These are phyloP conservation scores for Otatea glauca DNA, from an alignment of 176 grass and related monocot genomes.

Conservation along the genomic window DNA sequence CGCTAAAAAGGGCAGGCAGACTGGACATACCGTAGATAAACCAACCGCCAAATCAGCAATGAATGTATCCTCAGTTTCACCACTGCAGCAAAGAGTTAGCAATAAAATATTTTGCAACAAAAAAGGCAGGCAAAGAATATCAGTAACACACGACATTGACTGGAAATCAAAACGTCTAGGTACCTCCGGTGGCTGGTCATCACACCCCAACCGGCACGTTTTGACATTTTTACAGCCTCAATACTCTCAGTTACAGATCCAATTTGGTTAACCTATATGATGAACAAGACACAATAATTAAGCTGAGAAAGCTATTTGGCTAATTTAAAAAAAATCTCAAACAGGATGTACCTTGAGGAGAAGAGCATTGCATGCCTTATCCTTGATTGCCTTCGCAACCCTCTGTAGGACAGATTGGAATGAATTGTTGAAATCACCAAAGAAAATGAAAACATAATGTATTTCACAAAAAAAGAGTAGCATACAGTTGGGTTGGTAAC, in stretches of 20 bases:
- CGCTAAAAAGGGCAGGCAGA: background rate
- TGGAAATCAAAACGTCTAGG: background rate
- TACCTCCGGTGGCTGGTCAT: conserved; percentile 86
- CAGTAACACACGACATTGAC: background rate
- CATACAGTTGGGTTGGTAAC: conserved; percentile 80
- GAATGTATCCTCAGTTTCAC: conserved; percentile 89
- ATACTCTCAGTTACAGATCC: conserved; percentile 91
- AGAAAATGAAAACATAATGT: too few relatives aligned
- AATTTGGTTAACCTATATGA: conserved; percentile 78
- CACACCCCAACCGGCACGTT: conserved; percentile 80
- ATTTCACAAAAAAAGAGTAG: too few relatives aligned
- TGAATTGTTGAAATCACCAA: too few relatives aligned
- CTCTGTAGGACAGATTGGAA: conserved; percentile 49
- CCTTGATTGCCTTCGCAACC: conserved; percentile 86
- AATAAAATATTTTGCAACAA: background rate
- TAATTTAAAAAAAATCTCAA: too few relatives aligned
- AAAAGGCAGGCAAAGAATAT: background rate
- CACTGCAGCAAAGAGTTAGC: conserved; percentile 45
- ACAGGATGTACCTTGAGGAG: conserved; percentile 61
- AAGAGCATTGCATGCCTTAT: conserved; percentile 96
- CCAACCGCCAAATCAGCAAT: conserved; percentile 91
- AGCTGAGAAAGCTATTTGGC: too few relatives aligned
- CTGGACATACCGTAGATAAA: conserved; percentile 62
- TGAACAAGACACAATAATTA: too few relatives aligned
- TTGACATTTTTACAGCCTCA: conserved; percentile 87